Conservation (phyloP, 306 rosid species). For the Abrus precatorius region DNA sequence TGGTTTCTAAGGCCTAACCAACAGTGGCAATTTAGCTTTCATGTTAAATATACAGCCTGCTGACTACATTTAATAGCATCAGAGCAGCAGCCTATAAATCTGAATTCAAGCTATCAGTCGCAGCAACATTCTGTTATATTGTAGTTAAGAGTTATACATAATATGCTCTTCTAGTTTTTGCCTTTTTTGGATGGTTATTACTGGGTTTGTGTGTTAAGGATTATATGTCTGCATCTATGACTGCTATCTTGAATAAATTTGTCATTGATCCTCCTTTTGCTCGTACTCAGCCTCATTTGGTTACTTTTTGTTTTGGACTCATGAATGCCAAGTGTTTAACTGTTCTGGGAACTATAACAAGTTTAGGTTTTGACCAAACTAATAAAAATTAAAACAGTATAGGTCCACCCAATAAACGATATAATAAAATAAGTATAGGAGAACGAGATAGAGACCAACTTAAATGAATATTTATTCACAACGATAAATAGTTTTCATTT, state of each 20-base stretch:
- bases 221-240: conserved; percentile 45
- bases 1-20: conserved; percentile 56
- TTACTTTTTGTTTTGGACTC: conserved; percentile 11
- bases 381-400: no score
- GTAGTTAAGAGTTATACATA: conserved; percentile 32
- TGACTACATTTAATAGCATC: conserved; percentile 36
- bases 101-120: conserved; percentile 44
- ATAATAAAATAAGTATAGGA: no score
- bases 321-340: no score
- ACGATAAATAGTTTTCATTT: no score
- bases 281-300: neutral
- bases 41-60: conserved; percentile 38
- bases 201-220: conserved; percentile 47
- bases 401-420: no score
- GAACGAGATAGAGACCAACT: no score
- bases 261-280: conserved; percentile 34
- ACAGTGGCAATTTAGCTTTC: conserved; percentile 36
- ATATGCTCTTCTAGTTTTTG: neutral
- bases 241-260: conserved; percentile 48
- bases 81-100: conserved; percentile 43
- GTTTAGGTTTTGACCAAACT: no score
- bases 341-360: neutral
- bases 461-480: no score
- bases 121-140: conserved; percentile 31
- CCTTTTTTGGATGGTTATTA: conserved; percentile 22